Evolutionary conservation across 2,329 filamentous ascomycete genomes (phyloP).

Genomic region (Leptographium flavum): DNA sequence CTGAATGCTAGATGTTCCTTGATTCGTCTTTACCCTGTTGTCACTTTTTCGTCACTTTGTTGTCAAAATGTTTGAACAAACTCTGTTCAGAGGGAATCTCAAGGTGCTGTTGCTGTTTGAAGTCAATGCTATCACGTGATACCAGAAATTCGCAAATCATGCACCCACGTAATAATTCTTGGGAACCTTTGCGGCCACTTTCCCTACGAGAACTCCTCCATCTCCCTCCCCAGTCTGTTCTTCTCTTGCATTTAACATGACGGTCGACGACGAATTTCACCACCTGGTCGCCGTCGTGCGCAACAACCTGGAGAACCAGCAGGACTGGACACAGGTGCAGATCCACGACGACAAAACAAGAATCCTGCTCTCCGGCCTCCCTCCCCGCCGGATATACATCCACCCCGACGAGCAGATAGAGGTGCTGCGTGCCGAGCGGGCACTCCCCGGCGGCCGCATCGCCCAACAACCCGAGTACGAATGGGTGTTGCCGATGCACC

Average conservation of each 20-base stretch:
- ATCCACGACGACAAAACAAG: constrained; percentile 35
- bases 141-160: too few relatives aligned
- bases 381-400: constrained; percentile 58
- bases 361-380: constrained; percentile 56
- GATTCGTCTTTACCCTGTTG: too few relatives aligned
- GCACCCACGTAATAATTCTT: background rate
- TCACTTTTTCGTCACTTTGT: too few relatives aligned
- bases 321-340: constrained; percentile 54
- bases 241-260: background rate
- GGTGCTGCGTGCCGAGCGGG: constrained; percentile 46
- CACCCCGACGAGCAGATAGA: constrained; percentile 74
- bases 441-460: constrained; percentile 27
- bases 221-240: background rate
- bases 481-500: constrained; percentile 63
- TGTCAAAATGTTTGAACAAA: too few relatives aligned
- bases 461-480: constrained; percentile 45
- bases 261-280: constrained; percentile 7
- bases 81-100: too few relatives aligned
- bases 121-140: too few relatives aligned
- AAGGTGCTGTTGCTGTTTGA: too few relatives aligned
- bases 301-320: constrained; percentile 60
- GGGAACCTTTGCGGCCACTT: background rate
- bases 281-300: constrained; percentile 45
- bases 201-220: background rate
- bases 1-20: too few relatives aligned